Conservation (phyloP, 495 filamentous ascomycete genomes). For the Thermothielavioides terrestris region DNA sequence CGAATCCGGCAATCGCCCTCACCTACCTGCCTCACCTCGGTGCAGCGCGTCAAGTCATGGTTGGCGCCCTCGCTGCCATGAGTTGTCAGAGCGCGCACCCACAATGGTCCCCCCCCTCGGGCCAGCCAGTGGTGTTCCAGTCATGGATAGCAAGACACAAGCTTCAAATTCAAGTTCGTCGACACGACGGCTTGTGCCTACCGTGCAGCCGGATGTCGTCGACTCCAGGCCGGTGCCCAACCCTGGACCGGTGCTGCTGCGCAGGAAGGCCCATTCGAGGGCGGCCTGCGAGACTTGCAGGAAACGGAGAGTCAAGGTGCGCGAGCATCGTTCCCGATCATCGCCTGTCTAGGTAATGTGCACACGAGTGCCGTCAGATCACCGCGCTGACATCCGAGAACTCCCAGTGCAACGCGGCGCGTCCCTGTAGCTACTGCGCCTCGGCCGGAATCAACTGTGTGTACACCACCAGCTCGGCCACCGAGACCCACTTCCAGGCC, state of each 20-base stretch:
- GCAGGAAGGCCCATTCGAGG: not conserved
- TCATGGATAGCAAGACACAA: no score
- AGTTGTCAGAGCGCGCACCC: no score
- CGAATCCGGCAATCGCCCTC: no score
- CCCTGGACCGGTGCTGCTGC: not conserved
- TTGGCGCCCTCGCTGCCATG: no score
- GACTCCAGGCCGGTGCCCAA: not conserved
- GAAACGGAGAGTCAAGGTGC: conserved; percentile 1
- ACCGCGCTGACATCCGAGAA: not conserved
- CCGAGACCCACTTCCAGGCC: not conserved
- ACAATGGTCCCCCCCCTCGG: no score
- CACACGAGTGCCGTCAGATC: no score
- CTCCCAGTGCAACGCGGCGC: not conserved
- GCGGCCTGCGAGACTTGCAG: conserved; percentile 4
- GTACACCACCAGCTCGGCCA: not conserved
- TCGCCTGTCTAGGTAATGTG: not conserved
- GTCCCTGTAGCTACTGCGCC: not conserved
- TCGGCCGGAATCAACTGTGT: not conserved
- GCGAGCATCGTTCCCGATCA: no score
- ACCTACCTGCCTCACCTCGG: no score
- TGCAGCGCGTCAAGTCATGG: no score
- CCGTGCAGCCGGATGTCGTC: not conserved
- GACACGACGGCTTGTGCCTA: not conserved
- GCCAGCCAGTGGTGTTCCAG: no score
- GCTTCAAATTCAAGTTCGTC: no score